Percentiles rank a stretch among this genome's conserved stretches.
These are phyloP conservation scores for Scheffersomyces stambukii DNA, from an alignment of 1,139 yeast genomes.

Conservation along the genomic window DNA sequence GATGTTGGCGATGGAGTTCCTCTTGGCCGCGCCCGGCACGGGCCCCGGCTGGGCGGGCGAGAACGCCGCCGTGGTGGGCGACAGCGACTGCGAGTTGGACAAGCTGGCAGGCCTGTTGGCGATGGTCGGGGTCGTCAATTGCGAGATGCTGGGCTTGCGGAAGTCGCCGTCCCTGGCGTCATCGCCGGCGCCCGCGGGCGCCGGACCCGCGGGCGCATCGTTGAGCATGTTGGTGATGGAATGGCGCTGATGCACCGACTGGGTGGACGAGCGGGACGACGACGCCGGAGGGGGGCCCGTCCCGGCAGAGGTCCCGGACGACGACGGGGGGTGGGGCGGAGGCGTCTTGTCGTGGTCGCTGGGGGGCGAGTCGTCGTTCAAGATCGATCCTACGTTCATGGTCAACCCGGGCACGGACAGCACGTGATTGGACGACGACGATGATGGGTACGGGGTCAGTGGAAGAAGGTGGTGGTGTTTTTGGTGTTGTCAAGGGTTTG, in stretches of 20 bases:
- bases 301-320: constrained; percentile 3
- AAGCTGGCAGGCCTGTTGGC: constrained; percentile 1
- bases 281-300: constrained; percentile 2
- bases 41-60: constrained; percentile 7
- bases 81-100: too few relatives aligned
- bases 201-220: constrained; percentile 14
- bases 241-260: constrained; percentile 21
- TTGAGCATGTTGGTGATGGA: constrained; percentile 28
- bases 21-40: too few relatives aligned
- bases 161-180: neutral
- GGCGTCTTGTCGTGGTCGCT: constrained; percentile 18
- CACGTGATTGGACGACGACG: neutral
- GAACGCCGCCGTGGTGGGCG: too few relatives aligned
- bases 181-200: neutral
- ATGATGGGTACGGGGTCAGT: too few relatives aligned
- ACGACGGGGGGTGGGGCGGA: constrained; percentile 3
- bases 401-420: neutral
- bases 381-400: constrained; percentile 48
- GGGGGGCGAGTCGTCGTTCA: constrained; percentile 40
- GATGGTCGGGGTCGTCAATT: too few relatives aligned
- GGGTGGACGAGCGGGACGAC: constrained; percentile 3
- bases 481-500: neutral
- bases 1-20: constrained; percentile 43
- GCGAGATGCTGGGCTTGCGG: constrained; percentile 2
- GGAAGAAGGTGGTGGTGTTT: too few relatives aligned